Evolutionary conservation across 371 early-diverging fungal species (phyloP).

Genomic region (Amoeboaphelidium protococcarum): DNA sequence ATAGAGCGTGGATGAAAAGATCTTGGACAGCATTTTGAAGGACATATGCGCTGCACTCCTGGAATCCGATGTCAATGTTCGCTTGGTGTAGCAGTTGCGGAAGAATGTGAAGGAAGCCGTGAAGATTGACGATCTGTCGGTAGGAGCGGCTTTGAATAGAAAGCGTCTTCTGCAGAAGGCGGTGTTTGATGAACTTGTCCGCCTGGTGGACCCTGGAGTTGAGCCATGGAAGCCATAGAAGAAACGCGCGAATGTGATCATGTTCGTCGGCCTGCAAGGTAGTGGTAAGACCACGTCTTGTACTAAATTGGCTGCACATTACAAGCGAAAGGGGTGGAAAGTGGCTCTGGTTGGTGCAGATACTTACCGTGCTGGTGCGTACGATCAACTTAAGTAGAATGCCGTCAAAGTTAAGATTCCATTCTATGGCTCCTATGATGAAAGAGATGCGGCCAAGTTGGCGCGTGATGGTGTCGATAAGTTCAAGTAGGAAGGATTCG

Average conservation of each 20-base stretch:
- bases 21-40: conserved; percentile 52
- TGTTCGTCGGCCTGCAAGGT: conserved; percentile 99
- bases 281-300: conserved; percentile 97
- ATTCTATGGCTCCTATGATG: conserved; percentile 81
- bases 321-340: conserved; percentile 93
- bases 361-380: conserved; percentile 99
- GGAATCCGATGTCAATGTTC: conserved; percentile 82
- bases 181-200: conserved; percentile 82
- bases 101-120: conserved; percentile 59
- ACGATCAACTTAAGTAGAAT: conserved; percentile 98
- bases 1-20: conserved; percentile 66
- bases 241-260: conserved; percentile 60
- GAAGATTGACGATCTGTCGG: conserved; percentile 51
- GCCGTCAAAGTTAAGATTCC: conserved; percentile 95
- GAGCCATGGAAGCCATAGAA: conserved; percentile 68
- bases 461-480: conserved; percentile 86
- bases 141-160: conserved; percentile 52
- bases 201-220: conserved; percentile 76
- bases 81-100: conserved; percentile 56
- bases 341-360: conserved; percentile 94
- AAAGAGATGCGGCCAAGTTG: conserved; percentile 85
- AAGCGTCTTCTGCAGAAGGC: conserved; percentile 69
- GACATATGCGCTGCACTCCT: conserved; percentile 73
- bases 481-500: conserved; percentile 88
- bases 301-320: conserved; percentile 91